A percentile compares a stretch with the other conserved stretches of the same genome.
phyloP scores from a whole-genome alignment of 257 asterid genomes.

The Haberlea rhodopensis region DNA sequence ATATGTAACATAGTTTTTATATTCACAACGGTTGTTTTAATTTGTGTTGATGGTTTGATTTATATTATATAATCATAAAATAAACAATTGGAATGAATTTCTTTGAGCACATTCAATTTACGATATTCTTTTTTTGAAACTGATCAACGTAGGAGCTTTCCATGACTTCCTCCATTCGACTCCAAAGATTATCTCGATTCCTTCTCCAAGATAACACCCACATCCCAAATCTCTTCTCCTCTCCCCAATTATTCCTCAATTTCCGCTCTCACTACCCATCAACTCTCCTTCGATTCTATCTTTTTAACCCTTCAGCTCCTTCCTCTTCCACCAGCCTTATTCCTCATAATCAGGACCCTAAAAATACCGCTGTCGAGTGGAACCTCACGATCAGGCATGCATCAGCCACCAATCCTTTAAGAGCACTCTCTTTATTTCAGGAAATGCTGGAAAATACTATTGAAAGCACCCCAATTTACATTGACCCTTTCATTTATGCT shows the following conservation, averaged over 20 bases:
- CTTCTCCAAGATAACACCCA: constrained; percentile 30
- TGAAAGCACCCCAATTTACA: constrained; percentile 10
- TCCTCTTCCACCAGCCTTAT: constrained; percentile 30
- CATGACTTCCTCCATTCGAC: constrained; percentile 28
- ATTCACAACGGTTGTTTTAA: no score
- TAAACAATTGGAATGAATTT: no score
- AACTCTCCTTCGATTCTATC: constrained; percentile 29
- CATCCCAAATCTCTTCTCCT: constrained; percentile 29
- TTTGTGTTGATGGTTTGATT: no score
- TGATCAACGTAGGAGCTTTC: no score
- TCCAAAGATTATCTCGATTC: constrained; percentile 27
- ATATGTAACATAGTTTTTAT: no score
- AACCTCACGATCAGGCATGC: constrained; percentile 38
- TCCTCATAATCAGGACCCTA: constrained; percentile 32
- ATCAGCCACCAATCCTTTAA: constrained; percentile 40
- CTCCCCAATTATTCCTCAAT: constrained; percentile 26
- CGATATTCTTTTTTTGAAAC: no score
- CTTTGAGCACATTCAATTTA: no score
- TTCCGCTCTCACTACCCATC: constrained; percentile 31
- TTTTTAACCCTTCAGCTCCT: constrained; percentile 31
- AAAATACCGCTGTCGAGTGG: constrained; percentile 25
- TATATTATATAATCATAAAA: no score
- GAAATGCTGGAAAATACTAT: constrained; percentile 24
- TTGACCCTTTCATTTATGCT: constrained; percentile 49
- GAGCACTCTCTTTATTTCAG: constrained; percentile 40